Percentiles rank a stretch among this genome's conserved stretches.
Evolutionary conservation across 306 rosid genomes (phyloP).

Genomic region (Fagus crenata): DNA sequence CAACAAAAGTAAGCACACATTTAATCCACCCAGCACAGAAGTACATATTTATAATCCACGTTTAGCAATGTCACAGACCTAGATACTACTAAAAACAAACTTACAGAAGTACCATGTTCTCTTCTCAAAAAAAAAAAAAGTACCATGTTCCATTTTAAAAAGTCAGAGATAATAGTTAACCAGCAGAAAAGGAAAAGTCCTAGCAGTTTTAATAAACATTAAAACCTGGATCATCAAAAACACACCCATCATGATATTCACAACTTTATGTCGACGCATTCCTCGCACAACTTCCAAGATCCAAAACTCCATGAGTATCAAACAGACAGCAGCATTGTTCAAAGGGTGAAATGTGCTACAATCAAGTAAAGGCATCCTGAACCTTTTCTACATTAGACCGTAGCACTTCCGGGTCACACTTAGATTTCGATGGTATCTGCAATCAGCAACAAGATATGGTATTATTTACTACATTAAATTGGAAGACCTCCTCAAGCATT

Average conservation of each 20-base stretch:
- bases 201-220: background rate
- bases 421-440: constrained; percentile 42
- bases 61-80: no score
- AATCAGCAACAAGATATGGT: constrained; percentile 24
- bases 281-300: constrained; percentile 26
- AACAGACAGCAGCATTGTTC: constrained; percentile 11
- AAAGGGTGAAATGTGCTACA: constrained; percentile 23
- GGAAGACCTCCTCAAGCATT: background rate
- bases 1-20: no score
- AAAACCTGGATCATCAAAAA: background rate
- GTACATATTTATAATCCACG: no score
- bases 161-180: background rate
- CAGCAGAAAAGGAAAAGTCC: background rate
- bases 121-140: background rate
- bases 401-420: constrained; percentile 14
- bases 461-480: background rate
- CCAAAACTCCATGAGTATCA: constrained; percentile 13
- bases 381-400: constrained; percentile 23
- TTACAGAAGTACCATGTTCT: background rate
- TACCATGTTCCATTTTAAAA: background rate
- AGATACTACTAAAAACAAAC: no score
- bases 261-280: constrained; percentile 47
- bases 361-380: constrained; percentile 15
- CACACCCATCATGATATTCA: constrained; percentile 30
- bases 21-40: no score